Evolutionary conservation across 2,329 filamentous ascomycete species (phyloP).

Genomic region (Pseudocercospora macadamiae): DNA sequence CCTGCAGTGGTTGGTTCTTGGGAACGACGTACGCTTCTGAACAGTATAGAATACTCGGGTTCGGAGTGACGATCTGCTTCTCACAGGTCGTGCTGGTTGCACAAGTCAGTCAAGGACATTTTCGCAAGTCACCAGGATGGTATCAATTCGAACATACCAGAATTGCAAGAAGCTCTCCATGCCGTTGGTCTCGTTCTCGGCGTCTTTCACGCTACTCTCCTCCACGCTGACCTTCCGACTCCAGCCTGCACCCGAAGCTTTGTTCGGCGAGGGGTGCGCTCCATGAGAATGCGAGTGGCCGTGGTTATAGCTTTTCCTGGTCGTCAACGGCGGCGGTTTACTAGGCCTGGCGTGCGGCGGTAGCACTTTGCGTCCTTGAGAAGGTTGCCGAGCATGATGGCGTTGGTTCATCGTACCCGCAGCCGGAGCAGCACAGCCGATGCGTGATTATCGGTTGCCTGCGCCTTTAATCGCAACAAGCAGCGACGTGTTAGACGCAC

Average conservation of each 20-base stretch:
- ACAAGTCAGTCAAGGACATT: constrained; percentile 13
- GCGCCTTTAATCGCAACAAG: background rate
- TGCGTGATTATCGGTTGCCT: constrained; percentile 2
- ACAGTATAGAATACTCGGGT: constrained; percentile 64
- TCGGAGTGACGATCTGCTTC: constrained; percentile 65
- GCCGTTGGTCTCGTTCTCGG: constrained; percentile 50
- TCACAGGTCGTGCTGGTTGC: constrained; percentile 62
- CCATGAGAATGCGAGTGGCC: constrained; percentile 19
- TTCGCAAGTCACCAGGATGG: background rate
- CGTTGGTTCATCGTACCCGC: constrained; percentile 30
- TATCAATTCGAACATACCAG: constrained; percentile 46
- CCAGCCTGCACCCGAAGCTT: constrained; percentile 17
- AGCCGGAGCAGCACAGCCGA: constrained; percentile 8
- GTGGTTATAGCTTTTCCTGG: constrained; percentile 31
- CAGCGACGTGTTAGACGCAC: constrained; percentile 7
- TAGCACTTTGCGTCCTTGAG: constrained; percentile 32
- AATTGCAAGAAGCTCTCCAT: constrained; percentile 59
- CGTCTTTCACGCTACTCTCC: constrained; percentile 18
- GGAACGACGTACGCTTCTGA: constrained; percentile 60
- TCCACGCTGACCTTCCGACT: constrained; percentile 25
- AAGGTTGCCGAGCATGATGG: constrained; percentile 31
- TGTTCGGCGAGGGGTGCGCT: constrained; percentile 17
- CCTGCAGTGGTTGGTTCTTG: background rate
- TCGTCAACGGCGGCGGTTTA: constrained; percentile 29
- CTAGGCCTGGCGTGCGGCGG: constrained; percentile 32